A percentile compares a stretch with the other conserved stretches of the same genome.
Conservation (phyloP, 2,329 filamentous ascomycete genomes). For the Scopulariopsis brevicaulis region DNA sequence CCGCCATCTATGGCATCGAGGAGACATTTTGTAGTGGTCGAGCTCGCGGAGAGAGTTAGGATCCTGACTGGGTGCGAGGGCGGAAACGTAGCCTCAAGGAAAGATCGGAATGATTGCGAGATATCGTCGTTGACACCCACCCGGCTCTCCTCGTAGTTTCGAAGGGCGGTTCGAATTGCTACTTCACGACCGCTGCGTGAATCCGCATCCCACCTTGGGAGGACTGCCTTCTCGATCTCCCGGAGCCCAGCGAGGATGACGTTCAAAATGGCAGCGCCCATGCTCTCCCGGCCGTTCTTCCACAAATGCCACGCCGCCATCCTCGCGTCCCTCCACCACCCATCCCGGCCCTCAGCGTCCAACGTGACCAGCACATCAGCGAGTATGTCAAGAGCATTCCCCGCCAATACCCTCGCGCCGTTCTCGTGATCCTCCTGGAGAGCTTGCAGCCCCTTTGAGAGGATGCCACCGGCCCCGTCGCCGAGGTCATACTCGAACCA, state of each 20-base stretch:
- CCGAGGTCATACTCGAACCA: constrained; percentile 45
- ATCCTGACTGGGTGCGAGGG: constrained; percentile 26
- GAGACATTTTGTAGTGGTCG: constrained; percentile 43
- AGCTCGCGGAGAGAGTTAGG: constrained; percentile 52
- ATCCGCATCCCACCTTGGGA: constrained; percentile 3
- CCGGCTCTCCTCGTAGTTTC: constrained; percentile 10
- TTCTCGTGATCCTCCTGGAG: constrained; percentile 46
- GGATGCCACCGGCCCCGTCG: constrained; percentile 26
- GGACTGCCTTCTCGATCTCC: constrained; percentile 20
- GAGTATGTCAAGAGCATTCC: constrained; percentile 37
- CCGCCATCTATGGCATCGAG: constrained; percentile 23
- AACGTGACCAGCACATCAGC: constrained; percentile 28
- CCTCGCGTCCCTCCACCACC: constrained; percentile 44
- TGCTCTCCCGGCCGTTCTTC: constrained; percentile 55
- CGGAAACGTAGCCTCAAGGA: constrained; percentile 15
- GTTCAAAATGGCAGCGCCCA: constrained; percentile 48
- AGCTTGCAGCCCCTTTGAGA: constrained; percentile 32
- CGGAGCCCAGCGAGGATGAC: constrained; percentile 34
- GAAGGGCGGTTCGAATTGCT: not conserved
- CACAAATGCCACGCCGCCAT: constrained; percentile 52
- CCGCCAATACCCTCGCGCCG: constrained; percentile 46
- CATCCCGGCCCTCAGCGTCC: constrained; percentile 15
- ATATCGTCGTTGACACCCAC: constrained; percentile 18
- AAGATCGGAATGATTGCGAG: constrained; percentile 19
- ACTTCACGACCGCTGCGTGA: constrained; percentile 5